Percentiles rank a stretch among this genome's conserved stretches.
These are phyloP conservation scores for Casuarina cunninghamiana DNA, from an alignment of 306 rosid species.

Conservation along the genomic window DNA sequence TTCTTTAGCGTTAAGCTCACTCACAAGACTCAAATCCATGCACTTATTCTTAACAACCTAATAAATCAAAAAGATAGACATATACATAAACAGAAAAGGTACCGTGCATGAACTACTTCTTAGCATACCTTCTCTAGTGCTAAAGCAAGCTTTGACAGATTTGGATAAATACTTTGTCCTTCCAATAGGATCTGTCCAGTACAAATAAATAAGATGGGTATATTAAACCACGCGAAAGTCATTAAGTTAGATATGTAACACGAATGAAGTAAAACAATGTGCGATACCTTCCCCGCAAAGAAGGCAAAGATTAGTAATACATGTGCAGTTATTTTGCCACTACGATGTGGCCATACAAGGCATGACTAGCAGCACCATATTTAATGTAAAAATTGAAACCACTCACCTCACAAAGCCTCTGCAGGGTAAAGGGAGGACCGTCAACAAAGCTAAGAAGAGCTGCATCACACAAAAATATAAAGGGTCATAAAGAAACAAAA, in stretches of 20 bases:
- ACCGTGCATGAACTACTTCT: background rate
- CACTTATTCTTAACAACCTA: background rate
- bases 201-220: slow-evolving; percentile 10
- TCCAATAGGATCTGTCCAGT: slow-evolving; percentile 78
- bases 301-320: background rate
- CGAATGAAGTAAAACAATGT: background rate
- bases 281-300: background rate
- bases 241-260: background rate
- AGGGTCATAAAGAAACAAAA: background rate
- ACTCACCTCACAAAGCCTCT: slow-evolving; percentile 87
- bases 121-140: slow-evolving; percentile 89
- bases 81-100: background rate
- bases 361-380: slow-evolving; percentile 3
- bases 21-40: background rate
- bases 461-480: slow-evolving; percentile 46
- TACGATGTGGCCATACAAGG: background rate
- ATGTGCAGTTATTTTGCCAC: background rate
- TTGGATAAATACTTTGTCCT: slow-evolving; percentile 72
- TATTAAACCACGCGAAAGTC: background rate
- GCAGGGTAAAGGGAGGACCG: slow-evolving; percentile 97
- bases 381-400: background rate
- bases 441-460: slow-evolving; percentile 69
- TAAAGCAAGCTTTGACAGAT: slow-evolving; percentile 83
- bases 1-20: background rate
- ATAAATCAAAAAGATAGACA: background rate